These are phyloP conservation scores for Panellus pusillus DNA, from an alignment of 768 basidiomycete species.

Conservation along the genomic window DNA sequence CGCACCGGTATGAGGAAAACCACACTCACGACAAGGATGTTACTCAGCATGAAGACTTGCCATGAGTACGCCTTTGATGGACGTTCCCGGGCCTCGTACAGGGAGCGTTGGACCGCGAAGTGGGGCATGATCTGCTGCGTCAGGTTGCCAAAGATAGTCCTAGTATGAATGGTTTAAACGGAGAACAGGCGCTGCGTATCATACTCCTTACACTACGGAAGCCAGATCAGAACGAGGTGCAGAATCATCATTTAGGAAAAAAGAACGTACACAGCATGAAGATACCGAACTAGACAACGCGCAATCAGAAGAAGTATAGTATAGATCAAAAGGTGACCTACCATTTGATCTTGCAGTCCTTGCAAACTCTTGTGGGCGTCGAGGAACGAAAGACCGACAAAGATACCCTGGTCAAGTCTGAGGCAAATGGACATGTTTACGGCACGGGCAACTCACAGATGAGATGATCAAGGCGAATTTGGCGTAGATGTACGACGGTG, in stretches of 20 bases:
- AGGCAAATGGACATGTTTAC: no score
- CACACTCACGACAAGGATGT: conserved; percentile 26
- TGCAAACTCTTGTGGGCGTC: conserved; percentile 27
- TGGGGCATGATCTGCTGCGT: conserved; percentile 38
- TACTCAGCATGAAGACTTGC: conserved; percentile 32
- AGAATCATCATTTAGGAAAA: no score
- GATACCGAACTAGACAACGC: conserved; percentile 20
- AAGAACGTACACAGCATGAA: conserved; percentile 26
- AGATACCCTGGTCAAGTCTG: conserved; percentile 9
- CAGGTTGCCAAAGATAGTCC: conserved; percentile 27
- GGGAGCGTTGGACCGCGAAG: conserved; percentile 32
- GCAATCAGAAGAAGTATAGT: not conserved
- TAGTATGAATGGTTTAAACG: no score
- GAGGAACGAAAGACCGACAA: conserved; percentile 34
- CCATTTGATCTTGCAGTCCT: conserved; percentile 30
- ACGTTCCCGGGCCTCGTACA: conserved; percentile 36
- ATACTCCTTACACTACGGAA: no score
- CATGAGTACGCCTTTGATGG: conserved; percentile 35
- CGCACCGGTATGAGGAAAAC: no score
- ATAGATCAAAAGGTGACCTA: not conserved
- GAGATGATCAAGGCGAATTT: conserved; percentile 14
- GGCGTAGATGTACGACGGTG: conserved; percentile 27
- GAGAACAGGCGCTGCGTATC: no score
- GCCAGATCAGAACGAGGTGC: no score
- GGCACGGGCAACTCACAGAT: not conserved